Percentiles rank a stretch among this genome's conserved stretches.
These are phyloP conservation scores for Colletotrichum musicola DNA, from an alignment of 2,329 filamentous ascomycete genomes.

Conservation along the genomic window DNA sequence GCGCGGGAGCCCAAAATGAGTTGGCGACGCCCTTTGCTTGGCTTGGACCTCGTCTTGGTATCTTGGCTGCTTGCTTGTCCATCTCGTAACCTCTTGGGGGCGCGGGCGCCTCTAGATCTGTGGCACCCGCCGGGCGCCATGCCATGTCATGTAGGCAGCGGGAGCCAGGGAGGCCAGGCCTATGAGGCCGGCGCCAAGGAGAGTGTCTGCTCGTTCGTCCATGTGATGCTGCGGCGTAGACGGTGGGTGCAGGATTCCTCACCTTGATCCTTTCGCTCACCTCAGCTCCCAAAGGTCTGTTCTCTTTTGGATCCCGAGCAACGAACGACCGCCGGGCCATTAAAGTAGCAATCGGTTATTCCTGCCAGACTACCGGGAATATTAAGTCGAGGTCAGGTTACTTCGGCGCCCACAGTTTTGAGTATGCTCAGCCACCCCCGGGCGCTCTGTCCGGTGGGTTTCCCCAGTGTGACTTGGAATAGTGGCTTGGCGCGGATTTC, in stretches of 20 bases:
- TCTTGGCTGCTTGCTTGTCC: constrained; percentile 28
- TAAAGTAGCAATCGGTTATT: constrained; percentile 25
- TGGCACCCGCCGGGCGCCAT: background rate
- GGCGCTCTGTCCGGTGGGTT: constrained; percentile 2
- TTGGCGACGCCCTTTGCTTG: background rate
- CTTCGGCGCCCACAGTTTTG: constrained; percentile 17
- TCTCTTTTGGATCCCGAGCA: background rate
- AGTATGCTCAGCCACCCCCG: constrained; percentile 34
- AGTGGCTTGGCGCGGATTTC: constrained; percentile 28
- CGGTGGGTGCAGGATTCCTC: background rate
- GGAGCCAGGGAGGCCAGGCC: background rate
- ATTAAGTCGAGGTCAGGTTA: background rate
- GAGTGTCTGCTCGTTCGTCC: background rate
- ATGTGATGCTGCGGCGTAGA: constrained; percentile 5
- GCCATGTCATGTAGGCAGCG: too few species aligned
- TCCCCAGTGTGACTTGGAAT: background rate
- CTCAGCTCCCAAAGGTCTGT: too few species aligned
- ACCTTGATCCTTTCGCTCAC: too few species aligned
- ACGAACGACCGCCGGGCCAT: background rate
- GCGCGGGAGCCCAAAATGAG: constrained; percentile 1
- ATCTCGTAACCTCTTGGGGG: constrained; percentile 3
- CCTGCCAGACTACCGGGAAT: constrained; percentile 13
- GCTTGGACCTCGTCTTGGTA: constrained; percentile 8
- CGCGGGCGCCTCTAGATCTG: constrained; percentile 6
- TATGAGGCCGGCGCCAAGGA: background rate